Conservation (phyloP, 371 early-diverging fungal genomes). For the Circinella umbellata region DNA sequence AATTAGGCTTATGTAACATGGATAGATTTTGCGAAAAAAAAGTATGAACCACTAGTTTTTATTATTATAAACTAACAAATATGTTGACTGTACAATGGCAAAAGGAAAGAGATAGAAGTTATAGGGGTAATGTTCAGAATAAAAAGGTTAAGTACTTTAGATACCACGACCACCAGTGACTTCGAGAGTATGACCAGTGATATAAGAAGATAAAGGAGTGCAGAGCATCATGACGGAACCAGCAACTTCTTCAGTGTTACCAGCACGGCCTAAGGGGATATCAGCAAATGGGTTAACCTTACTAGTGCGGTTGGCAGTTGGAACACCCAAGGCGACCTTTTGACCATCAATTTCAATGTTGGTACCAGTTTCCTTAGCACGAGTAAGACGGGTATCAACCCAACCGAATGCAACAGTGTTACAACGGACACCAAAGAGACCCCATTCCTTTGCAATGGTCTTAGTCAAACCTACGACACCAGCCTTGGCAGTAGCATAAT, state of each 20-base stretch:
- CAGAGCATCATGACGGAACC: slow-evolving; percentile 66
- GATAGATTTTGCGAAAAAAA: no score
- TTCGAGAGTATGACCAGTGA: slow-evolving; percentile 71
- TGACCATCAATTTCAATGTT: slow-evolving; percentile 68
- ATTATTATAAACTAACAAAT: slow-evolving; percentile 2
- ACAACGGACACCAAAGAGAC: slow-evolving; percentile 64
- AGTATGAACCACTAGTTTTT: slow-evolving; percentile 1
- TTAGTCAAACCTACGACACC: slow-evolving; percentile 64
- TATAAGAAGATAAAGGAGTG: slow-evolving; percentile 65
- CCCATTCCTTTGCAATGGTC: slow-evolving; percentile 59
- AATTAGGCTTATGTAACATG: slow-evolving; percentile 1
- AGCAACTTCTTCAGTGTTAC: slow-evolving; percentile 72
- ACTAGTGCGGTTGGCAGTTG: slow-evolving; percentile 57
- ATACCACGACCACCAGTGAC: slow-evolving; percentile 77
- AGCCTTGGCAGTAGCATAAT: slow-evolving; percentile 54
- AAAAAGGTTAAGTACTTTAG: slow-evolving; percentile 30
- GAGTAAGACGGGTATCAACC: slow-evolving; percentile 73
- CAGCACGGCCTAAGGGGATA: slow-evolving; percentile 69
- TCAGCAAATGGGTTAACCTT: slow-evolving; percentile 54
- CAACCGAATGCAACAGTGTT: slow-evolving; percentile 73
- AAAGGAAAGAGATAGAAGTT: background rate
- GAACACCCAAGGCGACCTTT: slow-evolving; percentile 72
- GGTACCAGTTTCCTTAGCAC: slow-evolving; percentile 73
- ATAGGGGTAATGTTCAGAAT: background rate
- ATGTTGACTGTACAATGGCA: background rate